These are phyloP conservation scores for Chaetomium fimeti DNA, from an alignment of 495 filamentous ascomycete genomes.

Conservation along the genomic window DNA sequence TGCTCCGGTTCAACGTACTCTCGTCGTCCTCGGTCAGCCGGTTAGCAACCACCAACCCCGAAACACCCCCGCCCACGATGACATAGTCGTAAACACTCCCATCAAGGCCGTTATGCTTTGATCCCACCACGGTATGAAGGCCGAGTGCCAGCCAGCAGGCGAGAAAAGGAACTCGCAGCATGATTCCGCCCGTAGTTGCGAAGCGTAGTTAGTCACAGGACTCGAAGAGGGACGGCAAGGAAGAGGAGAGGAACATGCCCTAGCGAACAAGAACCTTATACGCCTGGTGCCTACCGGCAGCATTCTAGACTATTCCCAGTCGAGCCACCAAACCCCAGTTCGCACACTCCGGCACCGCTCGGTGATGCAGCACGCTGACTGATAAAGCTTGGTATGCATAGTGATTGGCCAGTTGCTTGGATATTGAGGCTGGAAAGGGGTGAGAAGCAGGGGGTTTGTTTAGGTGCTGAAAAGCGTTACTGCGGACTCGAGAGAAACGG, in stretches of 20 bases:
- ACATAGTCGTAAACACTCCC: constrained; percentile 36
- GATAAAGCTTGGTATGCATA: background rate
- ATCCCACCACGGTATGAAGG: background rate
- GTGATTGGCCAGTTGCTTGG: background rate
- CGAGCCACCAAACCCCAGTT: background rate
- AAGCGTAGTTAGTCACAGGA: background rate
- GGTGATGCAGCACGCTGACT: constrained; percentile 2
- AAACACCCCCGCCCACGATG: constrained; percentile 45
- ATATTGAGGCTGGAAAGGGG: background rate
- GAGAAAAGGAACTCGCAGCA: background rate
- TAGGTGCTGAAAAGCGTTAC: background rate
- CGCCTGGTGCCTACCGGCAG: background rate
- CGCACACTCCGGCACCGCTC: background rate
- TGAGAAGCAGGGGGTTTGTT: background rate
- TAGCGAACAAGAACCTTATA: background rate
- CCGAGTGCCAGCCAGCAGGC: background rate
- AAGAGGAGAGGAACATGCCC: background rate
- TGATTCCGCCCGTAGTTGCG: background rate
- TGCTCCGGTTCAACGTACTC: constrained; percentile 22
- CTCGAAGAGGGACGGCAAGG: background rate
- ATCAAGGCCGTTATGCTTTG: background rate
- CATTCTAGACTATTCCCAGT: background rate
- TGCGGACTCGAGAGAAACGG: background rate
- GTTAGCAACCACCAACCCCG: constrained; percentile 48
- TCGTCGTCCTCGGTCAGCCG: constrained; percentile 42